Base-by-base conservation (phyloP, 2,329 filamentous ascomycete genomes). In the Clonostachys chloroleuca region DNA sequence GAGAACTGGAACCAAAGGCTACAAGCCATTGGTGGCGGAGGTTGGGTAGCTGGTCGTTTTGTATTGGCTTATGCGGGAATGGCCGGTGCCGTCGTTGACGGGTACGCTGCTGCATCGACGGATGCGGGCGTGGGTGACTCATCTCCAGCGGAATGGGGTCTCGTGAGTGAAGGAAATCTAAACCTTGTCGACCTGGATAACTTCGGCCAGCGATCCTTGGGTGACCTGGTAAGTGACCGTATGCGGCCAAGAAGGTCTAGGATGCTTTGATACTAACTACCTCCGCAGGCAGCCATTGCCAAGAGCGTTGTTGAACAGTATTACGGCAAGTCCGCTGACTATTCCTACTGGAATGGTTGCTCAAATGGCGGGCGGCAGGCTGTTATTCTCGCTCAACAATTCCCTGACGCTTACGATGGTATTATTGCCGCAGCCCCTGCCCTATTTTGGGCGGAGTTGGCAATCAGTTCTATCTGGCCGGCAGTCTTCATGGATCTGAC, bases 331-430 rank as follows among this genome's bases (percentile, higher is more conserved):
- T 33, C 20, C 5, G 61, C 66, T 3, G 56, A 62, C 1, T 74
- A 72, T 54, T 72, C 67, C 4, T 79, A 78, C 57, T 79, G 69
- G 54, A 62, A 65, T 17, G 76, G 76, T 18, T 80, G 77, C 54
- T 77, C 73, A 0, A 77, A 75, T 0, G 77, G 78, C 16, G 79
- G 80, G 3, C 65, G 78, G 1, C 77, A 82, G 57, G 79, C 77
- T 17, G 59, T 78, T 20, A 73, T 73, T 50, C 65, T 75, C 4
- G 70, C 74, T 0, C 72, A 81, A 54, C 59, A 65, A 7, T 78
- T 73, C 49, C 78, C 78, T 0, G 64, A 74, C 4, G 73, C 75
- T 18, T 80, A 77, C 45, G 74, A 81, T 47, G 78, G 78, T 8
- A 72, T 80, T 30, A 59, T 77, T 1, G 76, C 76, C 3, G 71